Evolutionary conservation across 441 rosid species (phyloP), one percentile per base, ranked within the genome.

Genomic region (Adansonia madagascariensis): DNA sequence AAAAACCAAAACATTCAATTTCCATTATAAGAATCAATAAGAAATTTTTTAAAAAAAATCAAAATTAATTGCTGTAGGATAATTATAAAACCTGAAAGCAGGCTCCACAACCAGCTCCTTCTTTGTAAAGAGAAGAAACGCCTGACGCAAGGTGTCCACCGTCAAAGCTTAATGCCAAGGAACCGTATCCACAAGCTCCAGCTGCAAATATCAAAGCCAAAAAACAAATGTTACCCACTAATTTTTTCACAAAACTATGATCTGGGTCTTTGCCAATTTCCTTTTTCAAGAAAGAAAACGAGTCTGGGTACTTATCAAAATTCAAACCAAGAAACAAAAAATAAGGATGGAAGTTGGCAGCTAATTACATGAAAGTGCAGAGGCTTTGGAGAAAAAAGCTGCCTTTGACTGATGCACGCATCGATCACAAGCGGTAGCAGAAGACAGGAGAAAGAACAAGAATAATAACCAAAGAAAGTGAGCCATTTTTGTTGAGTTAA

Each of bases 121-220:
- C 84, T 80, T 91, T 92, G 87, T 80, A 92, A 78, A 91, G 80
- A 7, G 97, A 86, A 83, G 97, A 84, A 57, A 82, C 80, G 65
- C 77, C 94, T 62, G 90, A 93, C 1, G 98, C 98, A 7, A 95
- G 81, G 72, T 86, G 80, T 60, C 98, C 98, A 60, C 81, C 82
- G 77, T 76, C 85, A 84, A 91, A 89, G 27, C 78, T 81, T 1
- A 86, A 47, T 17, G 98, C 98, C 75, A 87, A 41, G 12, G 95
- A 89, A 56, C 93, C 97, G 81, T 93, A 94, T 46, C 91, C 88
- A 81, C 98, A 93, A 82, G 93, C 95, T 24, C 98, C 98, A 71
- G 97, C 98, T 93, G 86, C 84, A 81, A 67, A 5, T 46, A 66
- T 4, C 74, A 72, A 68, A 57, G 57, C 53, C 61, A 17, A 1